Percentiles rank a stretch among this genome's conserved stretches.
These are phyloP conservation scores for Ambrosia trifida DNA, from an alignment of 129 eudicot genomes.

Conservation along the genomic window DNA sequence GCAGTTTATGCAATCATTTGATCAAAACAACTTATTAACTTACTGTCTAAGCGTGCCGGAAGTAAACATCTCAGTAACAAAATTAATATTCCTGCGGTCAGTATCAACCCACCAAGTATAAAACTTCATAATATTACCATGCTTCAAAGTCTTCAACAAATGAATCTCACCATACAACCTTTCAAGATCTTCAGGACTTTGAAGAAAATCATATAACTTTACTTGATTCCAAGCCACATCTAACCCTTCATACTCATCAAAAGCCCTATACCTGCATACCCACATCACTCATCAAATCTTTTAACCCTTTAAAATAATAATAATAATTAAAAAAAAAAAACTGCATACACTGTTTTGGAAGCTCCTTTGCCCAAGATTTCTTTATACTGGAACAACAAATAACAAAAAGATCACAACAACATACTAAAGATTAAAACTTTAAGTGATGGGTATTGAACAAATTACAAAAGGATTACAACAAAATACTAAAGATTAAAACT, in stretches of 20 bases:
- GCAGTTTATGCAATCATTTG: not conserved
- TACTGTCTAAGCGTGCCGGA: conserved; percentile 99
- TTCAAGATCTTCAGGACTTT: conserved; percentile 91
- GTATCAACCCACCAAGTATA: conserved; percentile 97
- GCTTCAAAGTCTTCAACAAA: conserved; percentile 85
- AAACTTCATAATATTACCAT: conserved; percentile 87
- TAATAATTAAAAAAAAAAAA: not conserved
- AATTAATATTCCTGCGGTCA: conserved; percentile 72
- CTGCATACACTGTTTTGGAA: conserved; percentile 84
- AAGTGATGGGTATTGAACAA: not conserved
- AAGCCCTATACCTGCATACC: conserved; percentile 63
- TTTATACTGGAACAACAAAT: conserved; percentile 56
- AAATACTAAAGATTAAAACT: not conserved
- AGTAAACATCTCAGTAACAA: conserved; percentile 97
- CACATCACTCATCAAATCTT: not conserved
- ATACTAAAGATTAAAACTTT: not conserved
- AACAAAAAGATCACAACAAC: too few species aligned
- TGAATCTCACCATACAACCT: conserved; percentile 84
- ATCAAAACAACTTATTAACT: conserved; percentile 25
- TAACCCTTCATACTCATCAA: conserved; percentile 96
- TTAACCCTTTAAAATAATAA: not conserved
- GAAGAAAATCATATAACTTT: conserved; percentile 74
- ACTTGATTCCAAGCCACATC: conserved; percentile 99
- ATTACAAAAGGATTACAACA: too few species aligned
- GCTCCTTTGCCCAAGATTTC: conserved; percentile 96